phyloP scores from a whole-genome alignment of 2,329 filamentous ascomycete species.

The Aspergillus sp. region DNA sequence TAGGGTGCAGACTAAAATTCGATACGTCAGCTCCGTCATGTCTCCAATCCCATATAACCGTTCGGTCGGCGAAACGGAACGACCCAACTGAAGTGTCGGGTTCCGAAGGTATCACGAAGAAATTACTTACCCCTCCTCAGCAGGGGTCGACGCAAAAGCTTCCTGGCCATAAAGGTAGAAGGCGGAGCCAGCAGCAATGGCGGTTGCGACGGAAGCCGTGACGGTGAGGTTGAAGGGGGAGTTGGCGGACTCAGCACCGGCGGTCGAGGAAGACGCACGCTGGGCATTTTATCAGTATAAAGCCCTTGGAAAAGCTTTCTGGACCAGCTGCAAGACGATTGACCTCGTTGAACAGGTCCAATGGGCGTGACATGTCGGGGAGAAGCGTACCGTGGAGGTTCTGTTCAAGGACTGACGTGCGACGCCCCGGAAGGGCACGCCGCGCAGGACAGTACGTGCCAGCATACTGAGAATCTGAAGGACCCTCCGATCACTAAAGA shows the following conservation, averaged over 20 bases:
- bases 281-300: conserved; percentile 41
- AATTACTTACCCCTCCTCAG: conserved; percentile 91
- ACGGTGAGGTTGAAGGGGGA: conserved; percentile 80
- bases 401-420: conserved; percentile 70
- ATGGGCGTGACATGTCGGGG: conserved; percentile 32
- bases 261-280: conserved; percentile 69
- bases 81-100: conserved; percentile 14
- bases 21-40: conserved; percentile 23
- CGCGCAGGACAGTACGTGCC: conserved; percentile 86
- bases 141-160: conserved; percentile 83
- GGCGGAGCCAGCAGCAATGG: conserved; percentile 80
- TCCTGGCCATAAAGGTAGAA: conserved; percentile 90
- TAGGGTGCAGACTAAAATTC: conserved; percentile 74
- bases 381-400: conserved; percentile 70
- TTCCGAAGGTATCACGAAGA: conserved; percentile 3
- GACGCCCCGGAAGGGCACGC: conserved; percentile 79
- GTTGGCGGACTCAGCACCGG: conserved; percentile 65
- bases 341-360: conserved; percentile 25
- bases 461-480: conserved; percentile 67
- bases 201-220: conserved; percentile 81
- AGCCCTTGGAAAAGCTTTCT: conserved; percentile 30
- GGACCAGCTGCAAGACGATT: conserved; percentile 23
- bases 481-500: conserved; percentile 36
- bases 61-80: conserved; percentile 22
- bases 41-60: conserved; percentile 19